phyloP scores from a whole-genome alignment of 305 asterid species.

The Stenogyne calaminthoides region DNA sequence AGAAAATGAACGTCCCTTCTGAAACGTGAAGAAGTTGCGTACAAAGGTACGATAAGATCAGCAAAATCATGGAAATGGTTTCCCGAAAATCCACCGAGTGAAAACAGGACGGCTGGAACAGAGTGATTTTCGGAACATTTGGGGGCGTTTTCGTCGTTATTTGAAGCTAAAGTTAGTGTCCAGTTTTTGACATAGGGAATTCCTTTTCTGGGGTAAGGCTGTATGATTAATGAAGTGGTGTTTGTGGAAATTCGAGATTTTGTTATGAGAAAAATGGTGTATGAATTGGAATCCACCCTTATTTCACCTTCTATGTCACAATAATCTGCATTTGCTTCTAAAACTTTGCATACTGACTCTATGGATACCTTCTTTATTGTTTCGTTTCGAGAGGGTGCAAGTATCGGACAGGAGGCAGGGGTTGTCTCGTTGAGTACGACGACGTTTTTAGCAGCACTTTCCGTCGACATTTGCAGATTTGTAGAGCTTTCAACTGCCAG shows the following conservation, averaged over 20 bases:
- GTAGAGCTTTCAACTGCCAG: constrained; percentile 23
- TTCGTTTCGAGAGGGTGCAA: constrained; percentile 2
- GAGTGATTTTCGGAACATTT: constrained; percentile 44
- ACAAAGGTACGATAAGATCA: constrained; percentile 59
- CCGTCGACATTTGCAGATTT: constrained; percentile 5
- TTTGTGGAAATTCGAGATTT: constrained; percentile 1
- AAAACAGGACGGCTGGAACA: constrained; percentile 62
- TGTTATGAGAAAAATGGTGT: constrained; percentile 42
- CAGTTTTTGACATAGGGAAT: constrained; percentile 48
- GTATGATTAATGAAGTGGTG: constrained; percentile 49
- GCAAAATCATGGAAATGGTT: constrained; percentile 80
- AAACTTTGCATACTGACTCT: constrained; percentile 46
- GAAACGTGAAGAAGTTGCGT: constrained; percentile 46
- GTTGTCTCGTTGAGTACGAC: constrained; percentile 18
- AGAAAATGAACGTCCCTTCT: constrained; percentile 54
- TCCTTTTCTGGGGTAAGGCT: constrained; percentile 70
- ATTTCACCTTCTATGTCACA: constrained; percentile 64
- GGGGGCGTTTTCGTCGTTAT: constrained; percentile 32
- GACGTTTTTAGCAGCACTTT: constrained; percentile 5
- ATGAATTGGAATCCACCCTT: constrained; percentile 52
- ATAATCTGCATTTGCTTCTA: constrained; percentile 49
- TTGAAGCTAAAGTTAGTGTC: constrained; percentile 42
- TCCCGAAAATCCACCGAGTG: constrained; percentile 68
- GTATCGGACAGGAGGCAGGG: background rate
- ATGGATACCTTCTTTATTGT: constrained; percentile 4